These are phyloP conservation scores for Jatropha curcas DNA, from an alignment of 345 rosid genomes.

Conservation along the genomic window DNA sequence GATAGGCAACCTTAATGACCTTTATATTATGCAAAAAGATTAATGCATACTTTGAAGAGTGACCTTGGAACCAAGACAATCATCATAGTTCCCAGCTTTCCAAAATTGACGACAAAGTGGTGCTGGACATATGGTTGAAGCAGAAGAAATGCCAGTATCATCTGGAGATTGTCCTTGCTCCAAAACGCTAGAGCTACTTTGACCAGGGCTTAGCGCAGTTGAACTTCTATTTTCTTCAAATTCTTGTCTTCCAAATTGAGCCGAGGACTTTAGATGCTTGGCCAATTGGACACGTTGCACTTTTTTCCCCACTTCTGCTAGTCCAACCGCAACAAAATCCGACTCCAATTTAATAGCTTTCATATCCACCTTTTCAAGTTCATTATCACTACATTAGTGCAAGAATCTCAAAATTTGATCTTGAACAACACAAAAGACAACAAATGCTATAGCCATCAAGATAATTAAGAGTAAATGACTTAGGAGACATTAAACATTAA, in stretches of 20 bases:
- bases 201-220: constrained; percentile 45
- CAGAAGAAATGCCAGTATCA: constrained; percentile 64
- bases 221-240: constrained; percentile 61
- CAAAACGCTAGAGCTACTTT: constrained; percentile 56
- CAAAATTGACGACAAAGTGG: constrained; percentile 93
- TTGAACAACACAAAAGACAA: not conserved
- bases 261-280: constrained; percentile 27
- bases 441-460: not conserved
- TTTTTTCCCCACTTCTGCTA: constrained; percentile 8
- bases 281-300: constrained; percentile 13
- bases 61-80: constrained; percentile 48
- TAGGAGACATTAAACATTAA: too few species aligned
- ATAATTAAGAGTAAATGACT: too few species aligned
- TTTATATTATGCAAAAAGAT: not conserved
- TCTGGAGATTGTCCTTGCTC: constrained; percentile 77
- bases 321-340: constrained; percentile 25
- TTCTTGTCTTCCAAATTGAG: constrained; percentile 37
- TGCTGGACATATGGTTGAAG: constrained; percentile 53
- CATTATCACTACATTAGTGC: constrained; percentile 10
- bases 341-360: constrained; percentile 54
- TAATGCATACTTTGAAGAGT: constrained; percentile 56
- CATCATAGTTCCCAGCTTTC: constrained; percentile 80
- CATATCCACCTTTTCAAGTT: constrained; percentile 20
- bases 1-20: not conserved
- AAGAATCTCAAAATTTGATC: not conserved